phyloP scores from a whole-genome alignment of 345 rosid species.

The Cardamine chenopodiifolia region DNA sequence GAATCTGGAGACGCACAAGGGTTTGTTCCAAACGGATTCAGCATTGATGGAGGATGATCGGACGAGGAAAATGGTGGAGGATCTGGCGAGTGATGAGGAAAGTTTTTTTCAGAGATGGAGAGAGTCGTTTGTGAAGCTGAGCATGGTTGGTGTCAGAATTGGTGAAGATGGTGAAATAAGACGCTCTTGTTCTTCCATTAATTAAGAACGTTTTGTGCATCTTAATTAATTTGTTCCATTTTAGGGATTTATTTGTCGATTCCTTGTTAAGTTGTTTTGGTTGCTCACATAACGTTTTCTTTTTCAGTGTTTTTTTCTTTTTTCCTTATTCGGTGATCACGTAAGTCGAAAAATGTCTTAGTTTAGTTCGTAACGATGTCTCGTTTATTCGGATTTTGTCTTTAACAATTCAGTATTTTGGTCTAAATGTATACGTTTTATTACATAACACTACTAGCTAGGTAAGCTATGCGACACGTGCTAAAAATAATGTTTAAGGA shows the following conservation, averaged over 20 bases:
- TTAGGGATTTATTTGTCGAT: not conserved
- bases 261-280: not conserved
- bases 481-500: too few relatives aligned
- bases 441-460: too few relatives aligned
- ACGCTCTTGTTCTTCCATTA: slow-evolving; percentile 52
- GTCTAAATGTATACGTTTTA: not conserved
- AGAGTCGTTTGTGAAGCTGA: slow-evolving; percentile 68
- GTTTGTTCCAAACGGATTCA: slow-evolving; percentile 76
- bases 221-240: not conserved
- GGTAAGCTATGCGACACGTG: too few relatives aligned
- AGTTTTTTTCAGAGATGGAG: slow-evolving; percentile 64
- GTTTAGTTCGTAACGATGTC: too few relatives aligned
- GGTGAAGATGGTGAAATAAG: slow-evolving; percentile 67
- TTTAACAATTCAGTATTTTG: too few relatives aligned
- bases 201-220: not conserved
- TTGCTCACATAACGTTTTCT: too few relatives aligned
- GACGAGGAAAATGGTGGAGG: slow-evolving; percentile 54
- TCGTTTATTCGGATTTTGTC: too few relatives aligned
- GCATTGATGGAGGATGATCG: slow-evolving; percentile 51
- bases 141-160: slow-evolving; percentile 59
- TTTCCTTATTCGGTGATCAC: not conserved
- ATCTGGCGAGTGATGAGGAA: slow-evolving; percentile 54
- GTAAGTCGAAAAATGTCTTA: not conserved
- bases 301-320: too few relatives aligned
- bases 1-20: slow-evolving; percentile 56